phyloP scores from a whole-genome alignment of 2,329 filamentous ascomycete genomes.

The Alternaria gaisen region DNA sequence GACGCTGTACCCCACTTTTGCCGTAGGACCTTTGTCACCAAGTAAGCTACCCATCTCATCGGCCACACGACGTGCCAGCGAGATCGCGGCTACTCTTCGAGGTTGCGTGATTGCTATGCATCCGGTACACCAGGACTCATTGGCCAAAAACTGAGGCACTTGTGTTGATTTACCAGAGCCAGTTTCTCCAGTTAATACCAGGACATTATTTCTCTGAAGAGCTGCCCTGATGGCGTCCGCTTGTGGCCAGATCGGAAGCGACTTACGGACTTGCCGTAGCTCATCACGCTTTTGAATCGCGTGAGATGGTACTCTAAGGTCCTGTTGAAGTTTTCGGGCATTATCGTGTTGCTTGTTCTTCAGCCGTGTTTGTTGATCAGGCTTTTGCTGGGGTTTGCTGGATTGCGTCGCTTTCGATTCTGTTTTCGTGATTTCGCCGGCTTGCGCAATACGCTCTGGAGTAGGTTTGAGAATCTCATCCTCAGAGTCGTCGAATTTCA shows the following conservation, averaged over 20 bases:
- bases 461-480: slow-evolving; percentile 8
- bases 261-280: slow-evolving; percentile 65
- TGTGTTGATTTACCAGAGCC: slow-evolving; percentile 98
- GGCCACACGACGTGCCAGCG: slow-evolving; percentile 85
- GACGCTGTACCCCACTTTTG: slow-evolving; percentile 88
- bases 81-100: slow-evolving; percentile 90
- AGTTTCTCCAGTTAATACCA: slow-evolving; percentile 91
- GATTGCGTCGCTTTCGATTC: slow-evolving; percentile 1
- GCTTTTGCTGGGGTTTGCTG: slow-evolving; percentile 2
- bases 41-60: slow-evolving; percentile 77
- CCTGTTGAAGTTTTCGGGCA: slow-evolving; percentile 7
- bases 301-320: slow-evolving; percentile 31
- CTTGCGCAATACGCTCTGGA: background rate
- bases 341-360: slow-evolving; percentile 9
- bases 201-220: slow-evolving; percentile 72
- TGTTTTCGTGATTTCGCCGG: background rate
- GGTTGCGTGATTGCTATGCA: slow-evolving; percentile 91
- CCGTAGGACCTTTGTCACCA: slow-evolving; percentile 65
- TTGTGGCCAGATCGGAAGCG: slow-evolving; percentile 82
- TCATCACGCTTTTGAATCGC: slow-evolving; percentile 56
- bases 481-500: slow-evolving; percentile 25
- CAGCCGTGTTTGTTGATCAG: slow-evolving; percentile 4
- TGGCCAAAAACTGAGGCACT: slow-evolving; percentile 86
- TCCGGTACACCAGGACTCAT: slow-evolving; percentile 82
- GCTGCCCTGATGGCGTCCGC: slow-evolving; percentile 72